Evolutionary conservation across 2,329 filamentous ascomycete species (phyloP).

Genomic region (Aphanocladium album): DNA sequence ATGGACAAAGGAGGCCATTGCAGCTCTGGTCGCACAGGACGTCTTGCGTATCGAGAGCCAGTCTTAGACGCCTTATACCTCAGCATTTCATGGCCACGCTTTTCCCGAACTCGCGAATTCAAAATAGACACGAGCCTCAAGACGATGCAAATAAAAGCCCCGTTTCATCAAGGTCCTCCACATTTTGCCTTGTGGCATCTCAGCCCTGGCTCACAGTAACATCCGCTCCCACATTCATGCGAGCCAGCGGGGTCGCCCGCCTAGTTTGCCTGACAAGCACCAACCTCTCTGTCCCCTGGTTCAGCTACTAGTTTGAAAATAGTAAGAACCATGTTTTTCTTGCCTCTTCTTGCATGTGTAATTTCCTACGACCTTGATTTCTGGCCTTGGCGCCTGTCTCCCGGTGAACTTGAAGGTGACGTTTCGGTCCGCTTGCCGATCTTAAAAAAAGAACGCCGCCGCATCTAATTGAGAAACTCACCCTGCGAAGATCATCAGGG

Average conservation of each 20-base stretch:
- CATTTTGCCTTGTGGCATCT: too few relatives aligned
- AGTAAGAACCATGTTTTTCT: neutral
- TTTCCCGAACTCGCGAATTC: too few relatives aligned
- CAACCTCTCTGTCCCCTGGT: conserved; percentile 1
- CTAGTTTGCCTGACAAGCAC: neutral
- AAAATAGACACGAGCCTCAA: too few relatives aligned
- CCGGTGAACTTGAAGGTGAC: neutral
- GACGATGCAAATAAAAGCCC: too few relatives aligned
- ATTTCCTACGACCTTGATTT: neutral
- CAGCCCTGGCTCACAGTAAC: too few relatives aligned
- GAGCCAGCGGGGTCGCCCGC: neutral
- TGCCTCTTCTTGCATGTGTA: neutral
- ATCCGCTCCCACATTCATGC: neutral
- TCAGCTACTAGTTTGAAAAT: neutral
- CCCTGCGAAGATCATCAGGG: neutral
- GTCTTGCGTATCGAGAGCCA: neutral
- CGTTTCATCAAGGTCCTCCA: too few relatives aligned
- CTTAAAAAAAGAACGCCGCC: too few relatives aligned
- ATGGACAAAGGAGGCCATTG: conserved; percentile 22
- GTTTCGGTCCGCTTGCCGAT: neutral
- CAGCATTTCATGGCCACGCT: too few relatives aligned
- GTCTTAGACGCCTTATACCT: too few relatives aligned
- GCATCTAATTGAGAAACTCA: neutral
- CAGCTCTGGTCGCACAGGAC: neutral
- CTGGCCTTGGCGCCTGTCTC: neutral